Evolutionary conservation across 2,329 filamentous ascomycete genomes (phyloP).

Genomic region (Lizonia empirigonia): DNA sequence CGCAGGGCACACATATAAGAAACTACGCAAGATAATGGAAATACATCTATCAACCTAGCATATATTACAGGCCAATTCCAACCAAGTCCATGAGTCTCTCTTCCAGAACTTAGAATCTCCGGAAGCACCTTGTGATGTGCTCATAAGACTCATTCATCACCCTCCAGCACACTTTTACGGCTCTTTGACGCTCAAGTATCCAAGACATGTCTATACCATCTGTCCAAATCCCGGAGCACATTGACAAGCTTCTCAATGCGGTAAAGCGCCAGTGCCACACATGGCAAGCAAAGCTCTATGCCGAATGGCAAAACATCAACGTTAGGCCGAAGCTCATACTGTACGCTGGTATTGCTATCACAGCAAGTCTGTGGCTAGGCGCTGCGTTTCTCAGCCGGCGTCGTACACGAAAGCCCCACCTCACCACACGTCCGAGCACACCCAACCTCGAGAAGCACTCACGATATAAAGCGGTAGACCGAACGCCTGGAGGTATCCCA

Average conservation of each 20-base stretch:
- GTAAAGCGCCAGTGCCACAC: background rate
- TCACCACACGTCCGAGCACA: slow-evolving; percentile 30
- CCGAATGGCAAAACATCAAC: background rate
- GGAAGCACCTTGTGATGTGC: background rate
- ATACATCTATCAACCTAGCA: background rate
- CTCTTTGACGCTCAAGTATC: background rate
- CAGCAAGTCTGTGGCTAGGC: background rate
- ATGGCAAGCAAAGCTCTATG: background rate
- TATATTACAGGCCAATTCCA: background rate
- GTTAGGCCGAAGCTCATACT: background rate
- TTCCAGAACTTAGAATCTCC: background rate
- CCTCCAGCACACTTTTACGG: no score
- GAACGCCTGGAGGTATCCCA: slow-evolving; percentile 57
- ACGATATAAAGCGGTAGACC: slow-evolving; percentile 42
- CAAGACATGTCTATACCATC: background rate
- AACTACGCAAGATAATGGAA: background rate
- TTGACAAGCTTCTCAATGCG: background rate
- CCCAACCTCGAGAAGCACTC: slow-evolving; percentile 56
- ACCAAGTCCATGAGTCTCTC: no score
- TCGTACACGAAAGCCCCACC: slow-evolving; percentile 21
- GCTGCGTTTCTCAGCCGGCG: slow-evolving; percentile 35
- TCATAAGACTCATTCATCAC: background rate
- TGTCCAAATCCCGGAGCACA: background rate
- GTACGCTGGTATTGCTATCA: background rate
- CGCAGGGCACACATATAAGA: slow-evolving; percentile 10